A percentile compares a stretch with the other conserved stretches of the same genome.
phyloP scores from a whole-genome alignment of 2,329 filamentous ascomycete genomes.

The Diaporthe longicolla region DNA sequence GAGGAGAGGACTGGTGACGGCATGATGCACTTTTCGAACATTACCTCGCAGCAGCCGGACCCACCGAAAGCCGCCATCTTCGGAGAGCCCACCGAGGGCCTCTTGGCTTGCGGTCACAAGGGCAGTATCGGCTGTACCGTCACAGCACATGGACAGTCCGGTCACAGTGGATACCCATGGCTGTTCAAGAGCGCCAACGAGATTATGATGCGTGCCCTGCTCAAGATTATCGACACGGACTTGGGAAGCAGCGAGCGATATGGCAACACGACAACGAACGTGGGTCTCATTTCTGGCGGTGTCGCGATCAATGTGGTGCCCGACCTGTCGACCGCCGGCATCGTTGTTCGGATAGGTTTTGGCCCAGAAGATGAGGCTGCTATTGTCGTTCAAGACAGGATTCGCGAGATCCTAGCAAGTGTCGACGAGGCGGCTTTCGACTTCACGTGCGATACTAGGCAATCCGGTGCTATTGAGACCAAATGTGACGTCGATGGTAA shows the following conservation, averaged over 20 bases:
- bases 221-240: conserved; percentile 75
- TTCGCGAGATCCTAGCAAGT: conserved; percentile 68
- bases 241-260: conserved; percentile 83
- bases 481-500: conserved; percentile 83
- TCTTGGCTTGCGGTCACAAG: conserved; percentile 94
- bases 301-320: conserved; percentile 92
- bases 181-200: conserved; percentile 89
- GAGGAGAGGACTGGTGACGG: conserved; percentile 87
- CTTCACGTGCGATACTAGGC: conserved; percentile 70
- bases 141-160: conserved; percentile 78
- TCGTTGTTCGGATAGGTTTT: conserved; percentile 83
- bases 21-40: conserved; percentile 67
- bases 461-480: conserved; percentile 79
- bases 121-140: conserved; percentile 80
- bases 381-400: conserved; percentile 64
- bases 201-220: conserved; percentile 80
- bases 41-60: conserved; percentile 58
- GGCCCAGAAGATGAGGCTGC: conserved; percentile 55
- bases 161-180: conserved; percentile 94
- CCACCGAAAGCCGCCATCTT: conserved; percentile 81
- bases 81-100: conserved; percentile 91
- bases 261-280: conserved; percentile 90
- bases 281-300: conserved; percentile 83
- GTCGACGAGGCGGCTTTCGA: conserved; percentile 71
- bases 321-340: conserved; percentile 75